These are phyloP conservation scores for Aureobasidium uvarum DNA, from an alignment of 2,329 filamentous ascomycete species.

Conservation along the genomic window DNA sequence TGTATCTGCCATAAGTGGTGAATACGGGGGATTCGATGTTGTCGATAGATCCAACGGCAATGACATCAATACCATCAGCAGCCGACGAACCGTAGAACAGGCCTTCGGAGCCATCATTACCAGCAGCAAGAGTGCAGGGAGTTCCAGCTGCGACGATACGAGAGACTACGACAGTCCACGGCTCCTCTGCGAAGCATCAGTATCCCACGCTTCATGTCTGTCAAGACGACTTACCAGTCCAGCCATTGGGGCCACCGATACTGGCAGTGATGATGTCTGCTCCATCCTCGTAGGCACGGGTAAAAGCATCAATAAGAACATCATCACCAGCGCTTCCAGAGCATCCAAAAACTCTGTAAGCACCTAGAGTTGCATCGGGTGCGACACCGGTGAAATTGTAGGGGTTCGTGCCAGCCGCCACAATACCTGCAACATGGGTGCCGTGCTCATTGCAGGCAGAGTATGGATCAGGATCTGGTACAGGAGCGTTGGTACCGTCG, in stretches of 20 bases:
- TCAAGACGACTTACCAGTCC: constrained; percentile 30
- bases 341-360: constrained; percentile 60
- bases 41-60: constrained; percentile 49
- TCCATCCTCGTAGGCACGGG: constrained; percentile 57
- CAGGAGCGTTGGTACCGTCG: constrained; percentile 39
- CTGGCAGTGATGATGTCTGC: constrained; percentile 43
- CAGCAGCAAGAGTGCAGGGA: constrained; percentile 52
- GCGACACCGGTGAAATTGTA: constrained; percentile 59
- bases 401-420: constrained; percentile 57
- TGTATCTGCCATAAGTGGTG: constrained; percentile 39
- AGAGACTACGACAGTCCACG: constrained; percentile 44
- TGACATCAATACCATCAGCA: constrained; percentile 45
- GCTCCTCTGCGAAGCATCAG: constrained; percentile 31
- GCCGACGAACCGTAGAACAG: constrained; percentile 50
- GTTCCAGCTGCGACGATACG: constrained; percentile 50
- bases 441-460: constrained; percentile 60
- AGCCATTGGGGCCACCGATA: constrained; percentile 39
- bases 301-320: constrained; percentile 59
- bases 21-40: constrained; percentile 39
- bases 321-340: constrained; percentile 53
- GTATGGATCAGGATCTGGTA: constrained; percentile 54
- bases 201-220: background rate
- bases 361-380: constrained; percentile 55
- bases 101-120: constrained; percentile 52
- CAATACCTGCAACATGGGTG: constrained; percentile 61